Base-by-base conservation (phyloP, 2,329 filamentous ascomycete species). In the Blastomyces parvus region DNA sequence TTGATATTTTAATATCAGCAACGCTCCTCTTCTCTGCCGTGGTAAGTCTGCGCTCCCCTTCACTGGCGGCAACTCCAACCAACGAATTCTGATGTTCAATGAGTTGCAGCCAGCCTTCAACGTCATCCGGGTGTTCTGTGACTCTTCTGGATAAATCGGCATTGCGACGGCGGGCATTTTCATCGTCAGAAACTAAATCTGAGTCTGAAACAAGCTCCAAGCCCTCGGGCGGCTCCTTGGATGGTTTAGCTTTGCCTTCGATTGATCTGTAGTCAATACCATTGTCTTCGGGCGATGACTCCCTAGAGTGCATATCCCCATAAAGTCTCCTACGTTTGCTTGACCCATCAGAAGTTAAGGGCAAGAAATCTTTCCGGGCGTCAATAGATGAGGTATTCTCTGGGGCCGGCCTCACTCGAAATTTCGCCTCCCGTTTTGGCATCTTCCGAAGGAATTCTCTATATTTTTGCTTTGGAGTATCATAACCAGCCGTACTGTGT, bases 1-100 rank as follows among this genome's bases (percentile, higher is more conserved):
- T 84, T 1, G 88, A 86, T 2, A 96, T 77, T 67, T 90, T 93
- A 62, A 96, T 85, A 66, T 94, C 88, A 3, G 90, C 86, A 62
- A 90, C 84, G 66, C 88, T 88, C 65, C 82, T 83, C 60, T 80
- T 78, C 70, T 94, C 88, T 2, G 86, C 84, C 36, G 79, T 77
- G 0, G 84, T 86, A 30, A 80, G 38, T 70, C 74, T 48, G 75
- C 79, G 70, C 27, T 64, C 52, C n/a, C 67, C 67, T 17, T 74
- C 69, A 17, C 67, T 67, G 42, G 65, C 66, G 6, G 70, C 52
- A 71, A 80, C 70, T 77, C 78, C 78, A 52, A 93, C 77, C 62
- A 95, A 79, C 1, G 76, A 74, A 65, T 91, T 86, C 75, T 97
- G 93, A 65, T 96, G 86, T 8, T 86, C 78, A 56, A 93, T 88